Evolutionary conservation across 371 early-diverging fungal species (phyloP).

Genomic region (Sporodiniella umbellata): DNA sequence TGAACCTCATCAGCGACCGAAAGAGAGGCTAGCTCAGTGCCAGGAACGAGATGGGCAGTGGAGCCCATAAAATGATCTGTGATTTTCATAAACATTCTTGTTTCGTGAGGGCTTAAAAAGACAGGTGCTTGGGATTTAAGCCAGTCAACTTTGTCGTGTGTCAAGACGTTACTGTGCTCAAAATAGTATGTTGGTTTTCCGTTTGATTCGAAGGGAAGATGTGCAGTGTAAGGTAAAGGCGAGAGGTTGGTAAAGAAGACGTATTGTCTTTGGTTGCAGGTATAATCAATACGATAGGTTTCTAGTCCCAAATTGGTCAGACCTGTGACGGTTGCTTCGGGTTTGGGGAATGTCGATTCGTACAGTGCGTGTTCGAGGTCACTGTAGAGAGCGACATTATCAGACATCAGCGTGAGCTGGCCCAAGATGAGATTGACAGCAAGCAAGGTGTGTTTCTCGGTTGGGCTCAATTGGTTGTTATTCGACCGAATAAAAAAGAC

Average conservation of each 20-base stretch:
- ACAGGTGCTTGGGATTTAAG: constrained; percentile 21
- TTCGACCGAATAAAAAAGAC: constrained; percentile 52
- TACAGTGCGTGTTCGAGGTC: constrained; percentile 39
- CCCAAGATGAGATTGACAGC: constrained; percentile 53
- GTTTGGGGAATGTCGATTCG: constrained; percentile 40
- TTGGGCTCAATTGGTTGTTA: constrained; percentile 43
- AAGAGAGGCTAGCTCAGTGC: constrained; percentile 27
- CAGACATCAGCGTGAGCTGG: constrained; percentile 53
- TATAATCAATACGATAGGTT: constrained; percentile 11
- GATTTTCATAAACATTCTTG: constrained; percentile 38
- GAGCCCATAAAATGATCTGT: constrained; percentile 32
- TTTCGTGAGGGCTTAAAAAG: constrained; percentile 36
- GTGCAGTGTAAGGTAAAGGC: constrained; percentile 23
- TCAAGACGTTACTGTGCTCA: constrained; percentile 11
- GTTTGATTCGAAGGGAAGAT: constrained; percentile 18
- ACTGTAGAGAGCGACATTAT: constrained; percentile 38
- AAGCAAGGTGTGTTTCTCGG: constrained; percentile 50
- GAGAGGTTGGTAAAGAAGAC: constrained; percentile 47
- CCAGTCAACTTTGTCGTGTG: constrained; percentile 9
- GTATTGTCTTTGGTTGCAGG: constrained; percentile 19
- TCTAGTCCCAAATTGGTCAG: constrained; percentile 24
- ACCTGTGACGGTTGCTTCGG: constrained; percentile 33
- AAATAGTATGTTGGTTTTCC: constrained; percentile 23
- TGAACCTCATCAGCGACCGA: constrained; percentile 3
- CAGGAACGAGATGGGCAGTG: constrained; percentile 44